These are phyloP conservation scores for Ramaria rubella DNA, from an alignment of 768 basidiomycete species.

Conservation along the genomic window DNA sequence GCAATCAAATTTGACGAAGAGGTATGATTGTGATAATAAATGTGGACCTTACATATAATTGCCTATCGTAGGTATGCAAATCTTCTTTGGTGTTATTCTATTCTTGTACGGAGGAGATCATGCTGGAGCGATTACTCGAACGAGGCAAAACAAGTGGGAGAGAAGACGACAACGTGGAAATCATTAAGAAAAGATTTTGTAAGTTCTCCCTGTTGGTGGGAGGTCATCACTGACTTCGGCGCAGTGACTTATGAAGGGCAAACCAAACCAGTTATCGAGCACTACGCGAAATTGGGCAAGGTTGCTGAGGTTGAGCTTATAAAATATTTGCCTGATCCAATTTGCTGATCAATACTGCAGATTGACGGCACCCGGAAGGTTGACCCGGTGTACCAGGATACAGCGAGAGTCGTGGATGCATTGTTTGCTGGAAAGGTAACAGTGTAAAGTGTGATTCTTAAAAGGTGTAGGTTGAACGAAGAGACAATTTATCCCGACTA, in stretches of 20 bases:
- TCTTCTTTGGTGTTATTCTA: conserved; percentile 82
- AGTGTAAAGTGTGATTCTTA: too few species aligned
- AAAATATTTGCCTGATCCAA: background rate
- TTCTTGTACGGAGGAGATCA: conserved; percentile 79
- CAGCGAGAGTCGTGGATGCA: conserved; percentile 47
- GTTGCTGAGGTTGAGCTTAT: conserved; percentile 68
- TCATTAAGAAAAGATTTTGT: conserved; percentile 97
- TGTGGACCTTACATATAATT: background rate
- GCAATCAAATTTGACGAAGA: conserved; percentile 79
- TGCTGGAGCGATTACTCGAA: conserved; percentile 79
- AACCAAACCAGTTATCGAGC: conserved; percentile 89
- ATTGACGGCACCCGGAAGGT: conserved; percentile 62
- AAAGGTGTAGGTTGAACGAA: too few species aligned
- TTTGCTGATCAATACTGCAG: conserved; percentile 30
- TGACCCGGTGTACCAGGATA: conserved; percentile 63
- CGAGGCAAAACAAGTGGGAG: conserved; percentile 91
- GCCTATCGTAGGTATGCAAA: conserved; percentile 56
- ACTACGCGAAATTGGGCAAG: conserved; percentile 61
- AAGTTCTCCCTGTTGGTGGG: conserved; percentile 22
- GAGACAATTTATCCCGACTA: too few species aligned
- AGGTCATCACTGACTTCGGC: background rate
- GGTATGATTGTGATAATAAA: background rate
- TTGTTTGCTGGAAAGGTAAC: conserved; percentile 31
- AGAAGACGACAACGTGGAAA: conserved; percentile 92
- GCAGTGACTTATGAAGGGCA: conserved; percentile 78